These are phyloP conservation scores for Penicillium hordei DNA, from an alignment of 2,329 filamentous ascomycete species.

Conservation along the genomic window DNA sequence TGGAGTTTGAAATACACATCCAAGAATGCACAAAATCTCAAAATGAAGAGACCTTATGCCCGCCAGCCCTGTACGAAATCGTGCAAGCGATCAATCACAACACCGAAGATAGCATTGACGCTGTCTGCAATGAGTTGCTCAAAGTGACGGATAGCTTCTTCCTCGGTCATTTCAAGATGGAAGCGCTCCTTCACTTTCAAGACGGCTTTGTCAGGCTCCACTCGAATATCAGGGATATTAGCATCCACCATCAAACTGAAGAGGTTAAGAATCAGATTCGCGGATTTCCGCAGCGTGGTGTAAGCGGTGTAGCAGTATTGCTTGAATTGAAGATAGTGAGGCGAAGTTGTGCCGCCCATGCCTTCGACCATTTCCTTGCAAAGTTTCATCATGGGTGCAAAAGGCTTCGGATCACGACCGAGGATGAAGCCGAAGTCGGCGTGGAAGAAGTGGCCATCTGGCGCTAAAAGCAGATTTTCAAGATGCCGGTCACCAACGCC, in stretches of 20 bases:
- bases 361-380: conserved; percentile 98
- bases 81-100: conserved; percentile 92
- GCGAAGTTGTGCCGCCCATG: conserved; percentile 82
- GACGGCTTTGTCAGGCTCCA: conserved; percentile 91
- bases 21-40: neutral
- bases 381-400: conserved; percentile 94
- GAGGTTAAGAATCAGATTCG: conserved; percentile 87
- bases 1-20: neutral
- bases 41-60: conserved; percentile 48
- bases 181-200: conserved; percentile 94
- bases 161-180: conserved; percentile 85
- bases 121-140: conserved; percentile 89
- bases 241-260: conserved; percentile 98
- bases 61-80: conserved; percentile 90
- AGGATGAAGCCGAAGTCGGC: conserved; percentile 98
- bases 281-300: conserved; percentile 82
- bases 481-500: conserved; percentile 95
- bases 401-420: conserved; percentile 93
- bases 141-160: conserved; percentile 85
- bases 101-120: conserved; percentile 82
- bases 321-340: conserved; percentile 85
- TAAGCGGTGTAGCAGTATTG: conserved; percentile 96
- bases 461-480: conserved; percentile 88
- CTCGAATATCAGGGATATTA: conserved; percentile 90
- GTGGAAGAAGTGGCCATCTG: conserved; percentile 94